phyloP scores from a whole-genome alignment of 192 early-diverging fungal genomes.

The Gigaspora rosea region DNA sequence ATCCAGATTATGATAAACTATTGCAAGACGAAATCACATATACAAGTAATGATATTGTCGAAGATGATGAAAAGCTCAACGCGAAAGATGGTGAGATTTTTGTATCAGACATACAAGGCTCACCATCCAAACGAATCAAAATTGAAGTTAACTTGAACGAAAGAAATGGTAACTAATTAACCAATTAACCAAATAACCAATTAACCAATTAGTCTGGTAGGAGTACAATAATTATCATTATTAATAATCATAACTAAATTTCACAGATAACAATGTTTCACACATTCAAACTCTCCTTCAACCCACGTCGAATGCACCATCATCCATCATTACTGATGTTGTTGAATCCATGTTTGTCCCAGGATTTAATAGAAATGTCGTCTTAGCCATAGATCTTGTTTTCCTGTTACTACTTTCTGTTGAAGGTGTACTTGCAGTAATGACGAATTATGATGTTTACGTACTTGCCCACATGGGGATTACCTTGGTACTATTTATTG shows the following conservation, averaged over 20 bases:
- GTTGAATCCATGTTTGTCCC: constrained; percentile 25
- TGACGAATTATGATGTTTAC: constrained; percentile 4
- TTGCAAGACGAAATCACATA: not conserved
- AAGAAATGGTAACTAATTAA: not conserved
- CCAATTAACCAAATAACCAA: too few relatives aligned
- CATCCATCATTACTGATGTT: constrained; percentile 14
- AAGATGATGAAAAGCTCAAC: not conserved
- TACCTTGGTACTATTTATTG: constrained; percentile 8
- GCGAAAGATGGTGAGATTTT: not conserved
- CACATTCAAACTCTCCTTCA: constrained; percentile 18
- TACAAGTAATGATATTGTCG: not conserved
- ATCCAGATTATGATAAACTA: not conserved
- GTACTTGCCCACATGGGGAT: not conserved
- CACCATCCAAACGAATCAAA: constrained; percentile 8
- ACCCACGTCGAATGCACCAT: constrained; percentile 5
- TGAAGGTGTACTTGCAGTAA: not conserved
- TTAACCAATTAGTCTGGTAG: too few relatives aligned
- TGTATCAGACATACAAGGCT: not conserved
- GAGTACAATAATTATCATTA: too few relatives aligned
- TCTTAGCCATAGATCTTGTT: constrained; percentile 1
- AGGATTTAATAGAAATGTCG: constrained; percentile 30
- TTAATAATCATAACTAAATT: too few relatives aligned
- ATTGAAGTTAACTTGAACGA: constrained; percentile 3
- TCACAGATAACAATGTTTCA: too few relatives aligned
- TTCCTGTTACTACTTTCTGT: constrained; percentile 10